Base-by-base conservation (phyloP, 164 flowering plant genomes). In the Kingdonia uniflora region DNA sequence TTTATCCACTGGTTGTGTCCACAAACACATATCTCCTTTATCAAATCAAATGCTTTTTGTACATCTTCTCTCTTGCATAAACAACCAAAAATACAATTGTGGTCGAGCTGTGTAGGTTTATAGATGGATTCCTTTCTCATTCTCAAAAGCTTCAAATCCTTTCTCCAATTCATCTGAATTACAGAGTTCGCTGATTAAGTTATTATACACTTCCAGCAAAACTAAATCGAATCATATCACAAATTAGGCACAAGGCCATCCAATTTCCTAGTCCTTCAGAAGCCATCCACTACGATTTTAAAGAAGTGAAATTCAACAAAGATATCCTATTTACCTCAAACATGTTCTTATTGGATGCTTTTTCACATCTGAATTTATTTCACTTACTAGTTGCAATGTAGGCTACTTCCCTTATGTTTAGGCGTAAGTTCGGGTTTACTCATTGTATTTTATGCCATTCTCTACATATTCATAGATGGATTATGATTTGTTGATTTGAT, bases 1-100 rank as follows among this genome's bases (percentile, higher is more conserved):
- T 83, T 91, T 68, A 75, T 78, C 95, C 95, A 91, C 33, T 96
- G 97, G 59, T 73, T 69, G 58, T 81, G 80, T 44, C 96, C 90
- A 59, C 67, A 23, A 37, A 48, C 12, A 45, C 78, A 72, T 92
- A 91, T 91, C 66, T 77, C 73, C 58, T 56, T 80, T 54, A 81
- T 33, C 51, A 83, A 20, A 50, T 65, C 67, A 59, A 79, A 55
- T 37, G 87, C 96, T 42, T 69, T 81, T 1, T 41, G 29, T 37
- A 78, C 71, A 65, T 87, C 81, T 60, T 55, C 71, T 66, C n/a
- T n/a, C n/a, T n/a, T n/a, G n/a, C n/a, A n/a, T n/a, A n/a, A n/a
- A n/a, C n/a, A n/a, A n/a, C n/a, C n/a, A n/a, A n/a, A n/a, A n/a
- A n/a, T n/a, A n/a, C n/a, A n/a, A n/a, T n/a, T n/a, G n/a, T n/a